phyloP scores from a whole-genome alignment of 2,329 filamentous ascomycete species.

The Clathrospora elynae region DNA sequence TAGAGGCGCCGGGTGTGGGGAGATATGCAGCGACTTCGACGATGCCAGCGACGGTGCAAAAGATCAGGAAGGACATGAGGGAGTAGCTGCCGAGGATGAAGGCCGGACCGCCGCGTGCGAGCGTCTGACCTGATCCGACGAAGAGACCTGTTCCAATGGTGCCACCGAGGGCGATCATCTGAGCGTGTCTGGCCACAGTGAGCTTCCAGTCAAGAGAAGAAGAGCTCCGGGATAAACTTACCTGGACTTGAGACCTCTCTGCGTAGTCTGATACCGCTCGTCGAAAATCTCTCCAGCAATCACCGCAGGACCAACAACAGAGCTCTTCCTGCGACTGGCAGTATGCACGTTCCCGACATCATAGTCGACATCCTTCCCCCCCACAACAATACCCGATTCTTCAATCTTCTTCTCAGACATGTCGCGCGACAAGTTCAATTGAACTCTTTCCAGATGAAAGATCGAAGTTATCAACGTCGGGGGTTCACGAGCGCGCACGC shows the following conservation, averaged over 20 bases:
- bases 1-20: conserved; percentile 60
- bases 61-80: conserved; percentile 36
- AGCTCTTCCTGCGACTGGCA: conserved; percentile 25
- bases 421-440: too few relatives aligned
- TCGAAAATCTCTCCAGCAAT: conserved; percentile 41
- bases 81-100: conserved; percentile 41
- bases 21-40: conserved; percentile 62
- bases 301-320: conserved; percentile 30
- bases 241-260: conserved; percentile 49
- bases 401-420: conserved; percentile 28
- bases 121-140: conserved; percentile 61
- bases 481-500: too few relatives aligned
- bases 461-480: neutral
- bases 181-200: conserved; percentile 56
- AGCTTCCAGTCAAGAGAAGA: conserved; percentile 42
- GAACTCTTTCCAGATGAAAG: too few relatives aligned
- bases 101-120: conserved; percentile 45
- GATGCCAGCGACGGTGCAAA: conserved; percentile 40
- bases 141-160: conserved; percentile 66
- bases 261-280: conserved; percentile 45
- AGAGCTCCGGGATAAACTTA: conserved; percentile 26
- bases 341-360: conserved; percentile 17
- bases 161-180: conserved; percentile 67
- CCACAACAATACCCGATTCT: conserved; percentile 3
- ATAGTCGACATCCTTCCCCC: conserved; percentile 14